These are phyloP conservation scores for Cymbidium sinense DNA, from an alignment of 106 monocot species.

Conservation along the genomic window DNA sequence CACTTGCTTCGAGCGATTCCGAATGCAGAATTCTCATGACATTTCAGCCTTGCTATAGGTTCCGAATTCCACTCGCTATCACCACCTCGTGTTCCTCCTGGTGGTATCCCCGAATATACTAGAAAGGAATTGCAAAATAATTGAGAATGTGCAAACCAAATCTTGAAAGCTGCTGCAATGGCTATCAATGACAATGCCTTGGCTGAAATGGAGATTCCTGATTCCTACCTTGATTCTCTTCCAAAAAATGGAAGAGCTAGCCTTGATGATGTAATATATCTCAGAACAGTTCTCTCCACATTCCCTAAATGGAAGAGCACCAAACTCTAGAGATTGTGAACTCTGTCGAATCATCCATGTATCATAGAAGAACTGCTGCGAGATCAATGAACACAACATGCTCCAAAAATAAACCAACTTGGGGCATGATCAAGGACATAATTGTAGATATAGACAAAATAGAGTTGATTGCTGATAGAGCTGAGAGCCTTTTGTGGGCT, in stretches of 20 bases:
- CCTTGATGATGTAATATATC: slow-evolving; percentile 71
- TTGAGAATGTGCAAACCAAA: slow-evolving; percentile 72
- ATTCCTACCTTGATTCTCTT: slow-evolving; percentile 61
- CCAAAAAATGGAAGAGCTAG: slow-evolving; percentile 89
- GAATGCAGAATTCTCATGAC: too few species aligned
- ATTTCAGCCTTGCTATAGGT: too few species aligned
- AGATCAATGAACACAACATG: slow-evolving; percentile 19
- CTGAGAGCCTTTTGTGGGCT: slow-evolving; percentile 68
- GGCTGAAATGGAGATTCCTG: slow-evolving; percentile 86
- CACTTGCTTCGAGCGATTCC: too few species aligned
- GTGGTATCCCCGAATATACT: too few species aligned
- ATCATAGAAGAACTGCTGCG: slow-evolving; percentile 18
- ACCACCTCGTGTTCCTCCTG: too few species aligned
- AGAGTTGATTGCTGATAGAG: slow-evolving; percentile 78
- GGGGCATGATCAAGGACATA: slow-evolving; percentile 73
- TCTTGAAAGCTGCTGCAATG: slow-evolving; percentile 88
- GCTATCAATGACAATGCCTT: slow-evolving; percentile 77
- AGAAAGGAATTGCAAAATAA: slow-evolving; percentile 73
- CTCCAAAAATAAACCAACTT: slow-evolving; percentile 28
- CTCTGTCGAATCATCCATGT: slow-evolving; percentile 65
- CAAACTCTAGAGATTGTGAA: slow-evolving; percentile 89
- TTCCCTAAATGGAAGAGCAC: too few species aligned
- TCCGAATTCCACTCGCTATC: too few species aligned
- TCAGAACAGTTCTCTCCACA: slow-evolving; percentile 85
- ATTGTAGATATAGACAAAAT: slow-evolving; percentile 32